Evolutionary conservation across 2,329 filamentous ascomycete species (phyloP).

Genomic region (Fusarium musae): DNA sequence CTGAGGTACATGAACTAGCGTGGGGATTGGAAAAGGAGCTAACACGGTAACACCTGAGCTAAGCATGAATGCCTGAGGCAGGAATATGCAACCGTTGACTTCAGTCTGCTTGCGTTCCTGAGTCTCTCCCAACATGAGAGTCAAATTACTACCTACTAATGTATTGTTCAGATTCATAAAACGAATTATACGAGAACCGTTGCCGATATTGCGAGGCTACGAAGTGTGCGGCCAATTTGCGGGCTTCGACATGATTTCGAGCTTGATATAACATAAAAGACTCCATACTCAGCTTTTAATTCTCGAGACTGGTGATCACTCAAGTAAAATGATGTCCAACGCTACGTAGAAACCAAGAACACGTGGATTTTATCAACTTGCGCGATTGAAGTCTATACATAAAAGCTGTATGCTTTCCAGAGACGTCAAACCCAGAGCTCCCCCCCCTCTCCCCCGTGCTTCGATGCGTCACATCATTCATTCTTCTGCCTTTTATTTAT

Average conservation of each 20-base stretch:
- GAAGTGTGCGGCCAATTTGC: background rate
- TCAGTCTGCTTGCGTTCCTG: background rate
- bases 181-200: background rate
- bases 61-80: conserved; percentile 36
- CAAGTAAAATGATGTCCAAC: background rate
- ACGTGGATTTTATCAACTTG: conserved; percentile 32
- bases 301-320: background rate
- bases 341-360: background rate
- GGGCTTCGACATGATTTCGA: background rate
- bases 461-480: conserved; percentile 29
- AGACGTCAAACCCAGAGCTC: conserved; percentile 13
- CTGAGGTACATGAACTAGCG: conserved; percentile 34
- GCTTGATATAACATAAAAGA: background rate
- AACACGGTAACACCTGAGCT: conserved; percentile 20
- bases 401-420: conserved; percentile 25
- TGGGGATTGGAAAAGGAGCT: conserved; percentile 29
- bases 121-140: background rate
- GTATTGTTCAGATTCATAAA: background rate
- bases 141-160: background rate
- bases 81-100: background rate
- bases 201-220: background rate
- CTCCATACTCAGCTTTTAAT: background rate
- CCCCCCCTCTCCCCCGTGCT: conserved; percentile 2
- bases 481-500: conserved; percentile 33
- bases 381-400: conserved; percentile 35